Conservation (phyloP, 371 early-diverging fungal genomes). For the Mortierella sp. region DNA sequence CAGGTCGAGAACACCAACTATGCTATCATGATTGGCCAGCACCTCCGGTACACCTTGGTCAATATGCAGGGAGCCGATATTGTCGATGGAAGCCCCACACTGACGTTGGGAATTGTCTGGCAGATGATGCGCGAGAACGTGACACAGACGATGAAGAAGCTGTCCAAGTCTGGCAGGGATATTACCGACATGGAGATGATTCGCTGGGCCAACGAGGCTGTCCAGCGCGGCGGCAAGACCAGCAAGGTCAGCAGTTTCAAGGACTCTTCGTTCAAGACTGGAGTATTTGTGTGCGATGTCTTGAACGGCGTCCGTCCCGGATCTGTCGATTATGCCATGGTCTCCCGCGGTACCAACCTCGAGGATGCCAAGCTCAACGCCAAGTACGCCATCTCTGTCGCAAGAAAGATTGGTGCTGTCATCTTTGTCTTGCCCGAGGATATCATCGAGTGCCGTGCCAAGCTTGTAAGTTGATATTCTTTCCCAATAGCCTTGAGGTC, state of each 20-base stretch:
- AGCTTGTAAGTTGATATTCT: conserved; percentile 36
- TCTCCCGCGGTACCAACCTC: conserved; percentile 79
- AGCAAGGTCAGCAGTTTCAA: conserved; percentile 86
- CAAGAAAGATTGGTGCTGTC: conserved; percentile 97
- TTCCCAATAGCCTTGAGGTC: not conserved
- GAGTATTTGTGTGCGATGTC: conserved; percentile 92
- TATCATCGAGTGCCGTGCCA: conserved; percentile 95
- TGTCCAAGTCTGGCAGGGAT: conserved; percentile 84
- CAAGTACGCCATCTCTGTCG: conserved; percentile 96
- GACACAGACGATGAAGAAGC: conserved; percentile 88
- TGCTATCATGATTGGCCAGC: conserved; percentile 89
- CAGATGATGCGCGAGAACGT: conserved; percentile 98
- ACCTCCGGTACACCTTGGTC: conserved; percentile 89
- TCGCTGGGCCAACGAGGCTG: conserved; percentile 93
- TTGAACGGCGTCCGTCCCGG: conserved; percentile 93
- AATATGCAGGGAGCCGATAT: conserved; percentile 97
- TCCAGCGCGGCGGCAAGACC: conserved; percentile 74
- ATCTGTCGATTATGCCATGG: conserved; percentile 89
- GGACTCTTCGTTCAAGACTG: conserved; percentile 82
- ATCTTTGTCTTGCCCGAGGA: conserved; percentile 98
- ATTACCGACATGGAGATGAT: conserved; percentile 94
- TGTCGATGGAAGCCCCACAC: conserved; percentile 88
- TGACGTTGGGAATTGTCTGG: conserved; percentile 93
- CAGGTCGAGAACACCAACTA: conserved; percentile 97
- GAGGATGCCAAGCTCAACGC: conserved; percentile 94